Conservation (phyloP, 441 rosid genomes). For the Euphorbia schlechtendalii region DNA sequence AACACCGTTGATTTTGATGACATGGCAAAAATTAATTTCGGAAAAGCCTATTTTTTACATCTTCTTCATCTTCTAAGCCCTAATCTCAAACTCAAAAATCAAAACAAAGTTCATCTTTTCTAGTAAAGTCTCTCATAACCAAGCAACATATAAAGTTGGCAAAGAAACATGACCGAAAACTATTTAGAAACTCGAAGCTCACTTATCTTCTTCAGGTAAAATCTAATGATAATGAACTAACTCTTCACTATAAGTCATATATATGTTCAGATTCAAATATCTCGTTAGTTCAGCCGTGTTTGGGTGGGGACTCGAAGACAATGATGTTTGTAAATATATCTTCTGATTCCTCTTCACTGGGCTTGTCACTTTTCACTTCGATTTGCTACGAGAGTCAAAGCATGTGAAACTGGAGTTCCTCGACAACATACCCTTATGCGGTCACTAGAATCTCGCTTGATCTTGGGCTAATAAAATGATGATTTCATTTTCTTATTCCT, state of each 20-base stretch:
- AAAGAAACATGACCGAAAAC: slow-evolving; percentile 92
- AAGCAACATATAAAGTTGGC: no score
- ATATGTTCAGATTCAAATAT: neutral
- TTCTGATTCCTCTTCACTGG: slow-evolving; percentile 66
- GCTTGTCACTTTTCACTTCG: slow-evolving; percentile 93
- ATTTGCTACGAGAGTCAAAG: slow-evolving; percentile 91
- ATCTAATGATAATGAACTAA: no score
- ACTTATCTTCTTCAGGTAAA: slow-evolving; percentile 96
- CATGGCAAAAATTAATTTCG: no score
- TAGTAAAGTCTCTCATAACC: no score
- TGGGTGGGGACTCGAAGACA: slow-evolving; percentile 96
- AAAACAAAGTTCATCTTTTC: no score
- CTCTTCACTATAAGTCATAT: neutral
- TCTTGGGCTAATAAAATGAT: no score
- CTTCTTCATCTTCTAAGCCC: no score
- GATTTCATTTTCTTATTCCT: no score
- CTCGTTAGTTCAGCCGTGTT: slow-evolving; percentile 64
- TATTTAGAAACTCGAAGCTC: slow-evolving; percentile 90
- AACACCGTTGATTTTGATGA: no score
- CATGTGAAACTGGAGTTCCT: slow-evolving; percentile 90
- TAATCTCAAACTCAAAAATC: no score
- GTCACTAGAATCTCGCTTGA: slow-evolving; percentile 58
- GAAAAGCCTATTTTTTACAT: no score
- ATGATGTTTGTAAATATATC: slow-evolving; percentile 92
- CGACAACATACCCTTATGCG: slow-evolving; percentile 63